These are phyloP conservation scores for Nannizziopsis arthrosporioides DNA, from an alignment of 2,329 filamentous ascomycete species.

Conservation along the genomic window DNA sequence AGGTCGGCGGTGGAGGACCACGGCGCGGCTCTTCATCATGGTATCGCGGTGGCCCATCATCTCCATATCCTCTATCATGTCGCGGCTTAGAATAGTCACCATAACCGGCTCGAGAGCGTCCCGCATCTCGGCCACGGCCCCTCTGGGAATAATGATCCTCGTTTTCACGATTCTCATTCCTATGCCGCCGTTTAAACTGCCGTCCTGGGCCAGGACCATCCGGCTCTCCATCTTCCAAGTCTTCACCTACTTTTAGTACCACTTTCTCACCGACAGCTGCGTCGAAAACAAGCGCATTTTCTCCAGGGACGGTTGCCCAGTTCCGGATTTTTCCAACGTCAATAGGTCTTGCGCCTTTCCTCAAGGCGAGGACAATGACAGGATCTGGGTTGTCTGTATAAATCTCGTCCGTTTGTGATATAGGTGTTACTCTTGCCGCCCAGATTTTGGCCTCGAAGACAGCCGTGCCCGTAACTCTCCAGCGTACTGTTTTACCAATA, in stretches of 20 bases:
- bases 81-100: slow-evolving; percentile 22
- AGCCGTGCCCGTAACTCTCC: slow-evolving; percentile 69
- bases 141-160: slow-evolving; percentile 26
- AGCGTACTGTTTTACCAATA: slow-evolving; percentile 68
- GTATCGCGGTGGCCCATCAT: slow-evolving; percentile 19
- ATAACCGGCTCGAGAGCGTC: slow-evolving; percentile 16
- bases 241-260: slow-evolving; percentile 66
- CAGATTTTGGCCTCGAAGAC: slow-evolving; percentile 71
- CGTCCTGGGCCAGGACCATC: slow-evolving; percentile 52
- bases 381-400: slow-evolving; percentile 72
- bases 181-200: slow-evolving; percentile 44
- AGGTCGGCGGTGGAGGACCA: slow-evolving; percentile 11
- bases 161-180: slow-evolving; percentile 48
- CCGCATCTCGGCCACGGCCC: slow-evolving; percentile 21
- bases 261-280: slow-evolving; percentile 79
- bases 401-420: slow-evolving; percentile 53
- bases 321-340: slow-evolving; percentile 72
- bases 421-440: slow-evolving; percentile 68
- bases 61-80: slow-evolving; percentile 20
- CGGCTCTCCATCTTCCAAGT: slow-evolving; percentile 47
- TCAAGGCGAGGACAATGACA: slow-evolving; percentile 69
- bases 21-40: slow-evolving; percentile 36
- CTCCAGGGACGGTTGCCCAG: slow-evolving; percentile 64
- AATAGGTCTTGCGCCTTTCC: slow-evolving; percentile 61
- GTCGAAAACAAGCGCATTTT: slow-evolving; percentile 65